Base-by-base conservation (phyloP, 257 asterid species). In the Solanum paucissectum region DNA sequence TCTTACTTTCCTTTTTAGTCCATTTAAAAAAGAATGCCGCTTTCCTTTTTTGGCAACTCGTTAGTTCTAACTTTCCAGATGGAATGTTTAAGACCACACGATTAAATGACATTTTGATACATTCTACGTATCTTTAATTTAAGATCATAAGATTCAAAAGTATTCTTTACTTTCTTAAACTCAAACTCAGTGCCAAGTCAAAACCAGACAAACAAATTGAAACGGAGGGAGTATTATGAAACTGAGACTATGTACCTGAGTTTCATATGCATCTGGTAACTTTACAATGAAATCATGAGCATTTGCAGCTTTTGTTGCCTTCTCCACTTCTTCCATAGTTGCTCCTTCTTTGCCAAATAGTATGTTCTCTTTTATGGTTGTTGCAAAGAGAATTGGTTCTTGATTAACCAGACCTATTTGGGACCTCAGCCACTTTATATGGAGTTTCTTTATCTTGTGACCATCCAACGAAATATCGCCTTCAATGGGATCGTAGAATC, bases 331-430 rank as follows among this genome's bases (percentile, higher is more conserved):
- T 73, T 94, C 98, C 90, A 91, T 89, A 7, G 94, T 90, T 23
- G 98, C 95, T 46, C 93, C 96, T 36, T 95, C 98, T 75, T 92
- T 94, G 25, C 98, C 98, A 29, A 95, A 93, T 34, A 95, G 33
- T 89, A 95, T 94, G 73, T 95, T 95, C 77, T 95, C 96, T 87
- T 90, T 91, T 36, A 95, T 93, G 34, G 98, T 91, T 76, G 98
- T 95, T 85, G 98, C 98, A 77, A 95, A 95, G 40, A 95, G 95
- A 83, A 95, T 91, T 11, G 98, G 98, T 84, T 95, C 98, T 91
- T 95, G 98, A 91, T 93, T 95, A 40, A 95, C 98, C 88, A 95
- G 88, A 16, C 98, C 98, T 95, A 95, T 92, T 75, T 94, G 96
- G 60, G 98, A 94, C 83, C 98, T 93, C 88, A 94, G 33, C 98